Percentiles rank a stretch among this genome's conserved stretches.
Evolutionary conservation across 768 basidiomycete genomes (phyloP).

Genomic region (Russula sp.): DNA sequence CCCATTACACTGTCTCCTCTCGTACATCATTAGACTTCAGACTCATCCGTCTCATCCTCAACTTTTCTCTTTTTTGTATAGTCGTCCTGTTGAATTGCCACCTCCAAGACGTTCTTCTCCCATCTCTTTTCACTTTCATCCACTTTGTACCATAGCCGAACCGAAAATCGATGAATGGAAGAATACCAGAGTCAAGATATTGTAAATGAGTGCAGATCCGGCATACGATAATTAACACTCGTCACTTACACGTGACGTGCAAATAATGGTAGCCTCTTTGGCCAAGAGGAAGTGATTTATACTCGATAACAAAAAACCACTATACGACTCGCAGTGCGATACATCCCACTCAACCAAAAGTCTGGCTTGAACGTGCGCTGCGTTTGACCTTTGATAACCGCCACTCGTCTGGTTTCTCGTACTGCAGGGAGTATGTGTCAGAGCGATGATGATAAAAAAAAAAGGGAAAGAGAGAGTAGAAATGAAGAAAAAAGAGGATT

Average conservation of each 20-base stretch:
- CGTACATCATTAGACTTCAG: conserved; percentile 15
- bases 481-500: not conserved
- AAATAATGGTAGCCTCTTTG: no score
- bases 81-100: not conserved
- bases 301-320: not conserved
- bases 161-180: not conserved
- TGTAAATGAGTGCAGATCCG: no score
- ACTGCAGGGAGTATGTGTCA: conserved; percentile 30
- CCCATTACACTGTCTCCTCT: not conserved
- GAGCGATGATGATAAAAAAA: not conserved
- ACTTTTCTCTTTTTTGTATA: conserved; percentile 1
- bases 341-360: conserved; percentile 60
- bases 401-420: conserved; percentile 94
- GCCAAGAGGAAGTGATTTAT: not conserved
- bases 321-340: no score
- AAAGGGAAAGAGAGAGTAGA: not conserved
- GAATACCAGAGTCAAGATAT: not conserved
- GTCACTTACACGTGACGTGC: no score
- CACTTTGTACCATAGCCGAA: conserved; percentile 7
- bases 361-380: conserved; percentile 90
- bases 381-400: conserved; percentile 86
- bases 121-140: not conserved
- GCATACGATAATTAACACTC: no score
- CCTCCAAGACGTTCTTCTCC: not conserved
- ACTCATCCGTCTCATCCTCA: not conserved